phyloP scores from a whole-genome alignment of 129 eudicot species.

The Lonicera japonica region DNA sequence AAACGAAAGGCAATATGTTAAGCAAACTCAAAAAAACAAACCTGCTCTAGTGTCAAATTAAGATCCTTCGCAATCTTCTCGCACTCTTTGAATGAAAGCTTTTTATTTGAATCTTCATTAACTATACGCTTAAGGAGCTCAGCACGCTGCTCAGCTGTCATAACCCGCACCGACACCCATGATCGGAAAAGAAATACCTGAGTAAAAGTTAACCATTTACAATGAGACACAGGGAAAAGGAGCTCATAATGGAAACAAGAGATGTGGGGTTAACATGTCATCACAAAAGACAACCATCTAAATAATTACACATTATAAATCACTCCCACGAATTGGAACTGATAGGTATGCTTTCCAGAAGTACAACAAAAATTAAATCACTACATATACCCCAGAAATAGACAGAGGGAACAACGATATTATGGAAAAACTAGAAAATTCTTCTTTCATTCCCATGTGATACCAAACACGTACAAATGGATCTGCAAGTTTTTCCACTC shows the following conservation, averaged over 20 bases:
- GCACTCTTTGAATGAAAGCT: conserved; percentile 62
- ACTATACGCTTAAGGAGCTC: conserved; percentile 58
- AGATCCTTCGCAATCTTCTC: conserved; percentile 71
- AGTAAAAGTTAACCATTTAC: conserved; percentile 5
- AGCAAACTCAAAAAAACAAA: conserved; percentile 18
- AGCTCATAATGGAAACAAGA: neutral
- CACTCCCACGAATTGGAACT: no score
- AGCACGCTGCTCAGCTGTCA: conserved; percentile 81
- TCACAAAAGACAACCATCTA: no score
- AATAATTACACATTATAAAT: no score
- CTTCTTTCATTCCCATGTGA: no score
- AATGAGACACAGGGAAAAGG: neutral
- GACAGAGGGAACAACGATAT: no score
- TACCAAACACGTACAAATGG: no score
- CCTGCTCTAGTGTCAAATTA: conserved; percentile 85
- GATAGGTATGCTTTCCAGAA: no score
- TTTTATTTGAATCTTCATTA: conserved; percentile 41
- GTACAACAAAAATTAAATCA: no score
- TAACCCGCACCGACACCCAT: conserved; percentile 70
- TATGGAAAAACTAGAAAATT: no score
- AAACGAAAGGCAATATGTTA: neutral
- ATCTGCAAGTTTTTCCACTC: no score
- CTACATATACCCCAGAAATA: no score
- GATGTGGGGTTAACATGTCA: no score
- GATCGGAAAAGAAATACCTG: conserved; percentile 61